Percentiles rank a stretch among this genome's conserved stretches.
Conservation (phyloP, 225 moss, liverwort and hornwort species). For the Polytrichum commune region DNA sequence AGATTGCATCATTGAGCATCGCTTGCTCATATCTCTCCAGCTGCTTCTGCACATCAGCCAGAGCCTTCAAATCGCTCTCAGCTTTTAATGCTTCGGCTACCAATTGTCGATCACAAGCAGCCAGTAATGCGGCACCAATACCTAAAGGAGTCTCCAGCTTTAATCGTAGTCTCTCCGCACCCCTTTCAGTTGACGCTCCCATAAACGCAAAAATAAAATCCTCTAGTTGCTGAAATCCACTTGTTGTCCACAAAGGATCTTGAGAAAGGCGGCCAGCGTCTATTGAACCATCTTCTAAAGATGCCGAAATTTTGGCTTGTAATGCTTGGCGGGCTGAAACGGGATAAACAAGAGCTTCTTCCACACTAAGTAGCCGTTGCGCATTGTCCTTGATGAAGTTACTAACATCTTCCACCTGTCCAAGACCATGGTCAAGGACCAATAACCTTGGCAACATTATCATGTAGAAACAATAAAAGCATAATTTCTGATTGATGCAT, state of each 20-base stretch:
- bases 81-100: slow-evolving; percentile 72
- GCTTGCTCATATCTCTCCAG: slow-evolving; percentile 74
- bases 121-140: slow-evolving; percentile 69
- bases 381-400: slow-evolving; percentile 84
- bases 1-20: slow-evolving; percentile 66
- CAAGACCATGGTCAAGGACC: slow-evolving; percentile 2
- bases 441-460: background rate
- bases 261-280: slow-evolving; percentile 45
- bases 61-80: slow-evolving; percentile 68
- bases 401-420: slow-evolving; percentile 77
- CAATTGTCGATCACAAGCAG: slow-evolving; percentile 78
- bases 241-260: slow-evolving; percentile 71
- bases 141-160: slow-evolving; percentile 95
- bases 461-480: no score
- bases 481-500: no score
- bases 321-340: slow-evolving; percentile 93
- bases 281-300: slow-evolving; percentile 55
- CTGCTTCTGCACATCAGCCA: slow-evolving; percentile 75
- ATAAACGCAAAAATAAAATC: slow-evolving; percentile 87
- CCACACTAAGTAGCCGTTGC: slow-evolving; percentile 79
- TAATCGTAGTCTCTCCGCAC: slow-evolving; percentile 88
- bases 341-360: slow-evolving; percentile 74
- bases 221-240: slow-evolving; percentile 85
- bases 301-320: slow-evolving; percentile 69
- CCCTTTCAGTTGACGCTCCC: slow-evolving; percentile 78